Base-by-base conservation (phyloP, 306 rosid genomes). In the Cercis canadensis region DNA sequence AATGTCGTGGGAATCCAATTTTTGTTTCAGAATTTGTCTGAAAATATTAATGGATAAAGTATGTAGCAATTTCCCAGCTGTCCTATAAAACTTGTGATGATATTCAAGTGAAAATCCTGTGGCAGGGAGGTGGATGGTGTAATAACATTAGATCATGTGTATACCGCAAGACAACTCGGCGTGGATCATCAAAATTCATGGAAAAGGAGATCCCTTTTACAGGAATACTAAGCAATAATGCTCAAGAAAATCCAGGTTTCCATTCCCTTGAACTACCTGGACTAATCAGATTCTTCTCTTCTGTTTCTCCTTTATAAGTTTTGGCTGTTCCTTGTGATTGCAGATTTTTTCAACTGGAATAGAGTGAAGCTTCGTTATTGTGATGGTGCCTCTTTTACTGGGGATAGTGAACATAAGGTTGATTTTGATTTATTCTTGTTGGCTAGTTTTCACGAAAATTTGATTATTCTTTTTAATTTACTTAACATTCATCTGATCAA, bases 121-220 rank as follows among this genome's bases (percentile, higher is more conserved):
- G 86, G 73, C 95, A 94, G 97, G 97, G 99, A 57, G 99, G 99
- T 72, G 99, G 96, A 66, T 94, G 97, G 99, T 94, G 99, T 75
- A 83, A 94, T 62, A 83, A 72, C 69, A 32, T 91, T 49, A 94
- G 88, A 81, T 83, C 81, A 60, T 91, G 99, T 46, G 91, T 91
- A 56, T 94, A 81, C 66, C 97, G 97, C 44, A 94, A 91, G 86
- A 94, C 57, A 66, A 78, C 96, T 4, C 50, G 87, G 44, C 88
- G 84, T 21, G 97, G 99, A 70, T 94, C 99, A 7, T 87, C 99
- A 16, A 45, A 18, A 3, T 91, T 67, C 82, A 94, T 91, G 99
- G 99, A 91, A 81, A 94, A 89, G 64, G 84, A 80, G 70, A 70
- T 94, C 61, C 78, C 84, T 49, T 94, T 94, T 63, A 81, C 83